These are phyloP conservation scores for Paecilomyces fulvus DNA, from an alignment of 2,329 filamentous ascomycete genomes.

Conservation along the genomic window DNA sequence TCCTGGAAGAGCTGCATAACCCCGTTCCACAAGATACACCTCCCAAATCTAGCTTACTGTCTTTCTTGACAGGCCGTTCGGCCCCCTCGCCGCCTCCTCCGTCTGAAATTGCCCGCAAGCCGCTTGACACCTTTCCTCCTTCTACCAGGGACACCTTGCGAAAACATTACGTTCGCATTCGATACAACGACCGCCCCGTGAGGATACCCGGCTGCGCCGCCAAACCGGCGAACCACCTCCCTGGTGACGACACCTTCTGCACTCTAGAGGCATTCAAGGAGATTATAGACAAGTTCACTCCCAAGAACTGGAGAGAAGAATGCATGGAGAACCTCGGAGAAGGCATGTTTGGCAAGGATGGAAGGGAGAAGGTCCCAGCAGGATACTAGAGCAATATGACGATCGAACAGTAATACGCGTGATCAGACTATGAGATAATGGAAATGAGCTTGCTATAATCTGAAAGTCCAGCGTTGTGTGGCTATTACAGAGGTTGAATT, in stretches of 20 bases:
- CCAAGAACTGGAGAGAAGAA: slow-evolving; percentile 63
- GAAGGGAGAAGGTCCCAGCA: slow-evolving; percentile 26
- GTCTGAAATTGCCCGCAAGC: slow-evolving; percentile 25
- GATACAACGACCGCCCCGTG: slow-evolving; percentile 83
- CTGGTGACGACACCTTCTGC: slow-evolving; percentile 82
- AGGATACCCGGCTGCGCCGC: slow-evolving; percentile 70
- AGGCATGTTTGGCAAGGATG: slow-evolving; percentile 41
- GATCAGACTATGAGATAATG: background rate
- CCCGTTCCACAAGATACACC: slow-evolving; percentile 11
- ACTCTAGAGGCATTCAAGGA: slow-evolving; percentile 87
- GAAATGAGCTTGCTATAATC: too few species aligned
- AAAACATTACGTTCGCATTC: slow-evolving; percentile 77
- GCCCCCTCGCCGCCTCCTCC: slow-evolving; percentile 11
- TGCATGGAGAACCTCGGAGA: slow-evolving; percentile 52
- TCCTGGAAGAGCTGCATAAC: slow-evolving; percentile 17
- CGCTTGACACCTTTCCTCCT: slow-evolving; percentile 21
- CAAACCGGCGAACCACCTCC: slow-evolving; percentile 67
- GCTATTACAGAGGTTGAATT: background rate
- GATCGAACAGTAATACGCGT: background rate
- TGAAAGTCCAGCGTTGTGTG: too few species aligned
- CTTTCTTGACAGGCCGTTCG: slow-evolving; percentile 19
- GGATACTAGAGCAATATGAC: slow-evolving; percentile 23
- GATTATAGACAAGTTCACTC: slow-evolving; percentile 85
- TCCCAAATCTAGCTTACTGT: slow-evolving; percentile 22
- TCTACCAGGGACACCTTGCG: slow-evolving; percentile 19